phyloP scores from a whole-genome alignment of 1,139 yeast species.

The Ogataea hybrid region DNA sequence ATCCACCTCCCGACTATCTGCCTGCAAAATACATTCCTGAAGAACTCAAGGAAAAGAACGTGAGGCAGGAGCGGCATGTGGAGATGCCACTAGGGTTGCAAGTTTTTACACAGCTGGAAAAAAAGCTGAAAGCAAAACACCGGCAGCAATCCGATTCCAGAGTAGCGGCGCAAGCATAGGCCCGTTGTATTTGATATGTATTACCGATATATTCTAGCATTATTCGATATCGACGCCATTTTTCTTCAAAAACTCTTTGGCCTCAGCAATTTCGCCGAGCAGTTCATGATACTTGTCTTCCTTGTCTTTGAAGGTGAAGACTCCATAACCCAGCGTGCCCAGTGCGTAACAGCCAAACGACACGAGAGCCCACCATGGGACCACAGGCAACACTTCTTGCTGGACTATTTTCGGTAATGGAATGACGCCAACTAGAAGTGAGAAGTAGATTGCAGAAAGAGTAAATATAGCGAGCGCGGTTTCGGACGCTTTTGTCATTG shows the following conservation, averaged over 20 bases:
- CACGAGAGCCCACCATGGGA: slow-evolving; percentile 74
- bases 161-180: background rate
- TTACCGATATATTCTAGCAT: slow-evolving; percentile 6
- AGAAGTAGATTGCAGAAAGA: slow-evolving; percentile 51
- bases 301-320: slow-evolving; percentile 70
- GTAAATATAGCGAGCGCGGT: slow-evolving; percentile 49
- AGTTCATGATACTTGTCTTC: slow-evolving; percentile 67
- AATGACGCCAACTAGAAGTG: slow-evolving; percentile 50
- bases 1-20: slow-evolving; percentile 59
- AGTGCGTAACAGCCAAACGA: slow-evolving; percentile 73
- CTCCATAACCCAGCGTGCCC: slow-evolving; percentile 69
- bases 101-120: slow-evolving; percentile 83
- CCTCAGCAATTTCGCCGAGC: slow-evolving; percentile 62
- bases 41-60: slow-evolving; percentile 27
- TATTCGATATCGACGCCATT: slow-evolving; percentile 57
- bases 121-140: slow-evolving; percentile 47
- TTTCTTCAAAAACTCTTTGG: slow-evolving; percentile 55
- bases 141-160: background rate
- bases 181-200: background rate
- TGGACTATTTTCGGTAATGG: slow-evolving; percentile 53
- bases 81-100: slow-evolving; percentile 73
- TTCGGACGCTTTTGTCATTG: slow-evolving; percentile 72
- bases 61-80: slow-evolving; percentile 31
- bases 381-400: slow-evolving; percentile 57
- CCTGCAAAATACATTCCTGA: slow-evolving; percentile 40